Percentiles rank a stretch among this genome's conserved stretches.
phyloP scores from a whole-genome alignment of 805 yeast genomes.

The Ogataea parapolymorpha region DNA sequence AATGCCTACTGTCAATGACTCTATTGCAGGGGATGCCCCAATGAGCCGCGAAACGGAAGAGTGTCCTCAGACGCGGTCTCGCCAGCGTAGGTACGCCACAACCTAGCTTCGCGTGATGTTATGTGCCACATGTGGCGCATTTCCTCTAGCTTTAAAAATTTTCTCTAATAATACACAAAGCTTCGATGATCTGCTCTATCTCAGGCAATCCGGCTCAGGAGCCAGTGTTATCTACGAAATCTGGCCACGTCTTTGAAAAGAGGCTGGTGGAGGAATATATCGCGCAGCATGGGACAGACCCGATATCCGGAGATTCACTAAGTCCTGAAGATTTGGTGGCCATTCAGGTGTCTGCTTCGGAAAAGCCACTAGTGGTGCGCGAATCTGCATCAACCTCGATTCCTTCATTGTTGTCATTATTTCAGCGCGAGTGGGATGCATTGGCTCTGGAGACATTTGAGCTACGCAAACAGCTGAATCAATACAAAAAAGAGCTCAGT shows the following conservation, averaged over 20 bases:
- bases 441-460: slow-evolving; percentile 76
- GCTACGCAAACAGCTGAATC: slow-evolving; percentile 65
- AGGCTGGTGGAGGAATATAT: slow-evolving; percentile 59
- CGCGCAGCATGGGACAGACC: slow-evolving; percentile 66
- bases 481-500: slow-evolving; percentile 68
- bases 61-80: no score
- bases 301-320: slow-evolving; percentile 65
- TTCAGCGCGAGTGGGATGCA: slow-evolving; percentile 91
- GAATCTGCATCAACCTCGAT: slow-evolving; percentile 55
- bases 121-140: slow-evolving; percentile 9
- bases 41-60: no score
- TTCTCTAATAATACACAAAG: neutral
- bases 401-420: slow-evolving; percentile 69
- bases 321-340: slow-evolving; percentile 54
- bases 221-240: slow-evolving; percentile 74
- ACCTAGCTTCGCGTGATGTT: neutral
- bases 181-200: slow-evolving; percentile 30
- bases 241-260: slow-evolving; percentile 69
- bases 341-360: slow-evolving; percentile 18
- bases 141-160: neutral
- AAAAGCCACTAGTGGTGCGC: slow-evolving; percentile 17
- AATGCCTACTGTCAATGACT: no score
- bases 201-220: slow-evolving; percentile 68
- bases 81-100: slow-evolving; percentile 1
- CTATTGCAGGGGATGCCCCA: no score